Percentiles rank a stretch among this genome's conserved stretches.
Conservation (phyloP, 2,329 filamentous ascomycete species). For the Ophiocordyceps sinensis region DNA sequence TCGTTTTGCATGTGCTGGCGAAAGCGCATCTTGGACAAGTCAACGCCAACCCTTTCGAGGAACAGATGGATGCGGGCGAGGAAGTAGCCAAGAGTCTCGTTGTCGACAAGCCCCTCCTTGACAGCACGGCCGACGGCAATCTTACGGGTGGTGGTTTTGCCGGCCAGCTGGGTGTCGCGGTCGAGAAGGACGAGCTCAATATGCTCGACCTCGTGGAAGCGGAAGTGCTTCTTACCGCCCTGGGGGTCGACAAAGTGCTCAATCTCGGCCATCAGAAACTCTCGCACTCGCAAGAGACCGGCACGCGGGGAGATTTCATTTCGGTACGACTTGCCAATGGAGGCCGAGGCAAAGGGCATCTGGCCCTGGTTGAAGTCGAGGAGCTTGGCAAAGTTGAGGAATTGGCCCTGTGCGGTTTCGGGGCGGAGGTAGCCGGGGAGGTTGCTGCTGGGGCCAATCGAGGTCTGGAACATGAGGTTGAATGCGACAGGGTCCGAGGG, state of each 20-base stretch:
- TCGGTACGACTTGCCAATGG: conserved; percentile 93
- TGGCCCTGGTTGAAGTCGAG: conserved; percentile 89
- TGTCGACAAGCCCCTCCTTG: conserved; percentile 69
- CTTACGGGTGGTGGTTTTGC: conserved; percentile 61
- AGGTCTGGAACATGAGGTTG: conserved; percentile 98
- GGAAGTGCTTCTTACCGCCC: conserved; percentile 83
- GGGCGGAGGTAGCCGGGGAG: conserved; percentile 75
- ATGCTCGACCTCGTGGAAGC: conserved; percentile 75
- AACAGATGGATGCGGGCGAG: conserved; percentile 86
- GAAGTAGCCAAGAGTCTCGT: conserved; percentile 97
- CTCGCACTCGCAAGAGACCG: conserved; percentile 83
- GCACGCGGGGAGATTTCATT: conserved; percentile 94
- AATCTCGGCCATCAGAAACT: conserved; percentile 98
- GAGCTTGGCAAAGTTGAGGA: conserved; percentile 91
- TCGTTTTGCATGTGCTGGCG: conserved; percentile 82
- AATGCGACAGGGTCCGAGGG: conserved; percentile 75
- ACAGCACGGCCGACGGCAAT: conserved; percentile 81
- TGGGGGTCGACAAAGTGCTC: conserved; percentile 96
- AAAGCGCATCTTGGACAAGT: conserved; percentile 81
- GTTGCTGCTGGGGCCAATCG: conserved; percentile 86
- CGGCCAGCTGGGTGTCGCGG: conserved; percentile 70
- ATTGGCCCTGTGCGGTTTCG: conserved; percentile 96
- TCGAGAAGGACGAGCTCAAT: conserved; percentile 74
- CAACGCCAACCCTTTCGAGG: conserved; percentile 75
- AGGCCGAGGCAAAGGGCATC: conserved; percentile 96